Conservation (phyloP, 2,329 filamentous ascomycete species). For the Acephala macrosclerotiorum region DNA sequence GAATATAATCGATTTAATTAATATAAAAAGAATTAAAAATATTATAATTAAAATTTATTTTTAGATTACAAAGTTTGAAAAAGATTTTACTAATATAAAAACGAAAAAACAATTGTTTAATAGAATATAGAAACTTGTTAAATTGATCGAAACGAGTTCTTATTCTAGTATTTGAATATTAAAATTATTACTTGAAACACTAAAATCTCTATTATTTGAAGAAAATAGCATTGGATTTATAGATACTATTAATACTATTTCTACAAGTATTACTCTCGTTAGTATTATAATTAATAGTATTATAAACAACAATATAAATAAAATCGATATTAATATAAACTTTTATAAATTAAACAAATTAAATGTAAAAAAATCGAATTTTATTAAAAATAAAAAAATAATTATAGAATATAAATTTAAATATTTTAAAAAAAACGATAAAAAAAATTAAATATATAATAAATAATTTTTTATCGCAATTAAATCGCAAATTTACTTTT, state of each 20-base stretch:
- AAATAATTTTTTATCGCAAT: conserved; percentile 37
- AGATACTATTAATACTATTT: conserved; percentile 13
- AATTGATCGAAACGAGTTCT: conserved; percentile 25
- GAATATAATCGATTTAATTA: conserved; percentile 14
- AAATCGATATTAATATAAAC: conserved; percentile 26
- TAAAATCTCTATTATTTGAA: conserved; percentile 23
- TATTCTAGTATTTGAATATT: conserved; percentile 28
- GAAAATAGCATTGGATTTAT: conserved; percentile 19
- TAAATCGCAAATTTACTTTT: conserved; percentile 21
- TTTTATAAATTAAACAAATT: conserved; percentile 31
- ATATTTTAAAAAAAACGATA: conserved; percentile 29
- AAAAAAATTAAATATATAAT: conserved; percentile 26
- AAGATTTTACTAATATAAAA: conserved; percentile 27
- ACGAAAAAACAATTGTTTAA: conserved; percentile 29
- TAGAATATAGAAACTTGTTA: conserved; percentile 25
- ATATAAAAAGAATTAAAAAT: conserved; percentile 28
- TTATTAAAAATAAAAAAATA: conserved; percentile 28
- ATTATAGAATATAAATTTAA: conserved; percentile 27
- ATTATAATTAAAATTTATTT: conserved; percentile 26
- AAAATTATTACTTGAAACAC: conserved; percentile 24
- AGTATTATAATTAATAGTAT: conserved; percentile 26
- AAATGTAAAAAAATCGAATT: conserved; percentile 26
- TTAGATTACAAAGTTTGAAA: conserved; percentile 26
- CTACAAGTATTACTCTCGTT: conserved; percentile 21
- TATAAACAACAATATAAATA: conserved; percentile 25